Evolutionary conservation across 306 rosid genomes (phyloP).

Genomic region (Vigna hirtella): DNA sequence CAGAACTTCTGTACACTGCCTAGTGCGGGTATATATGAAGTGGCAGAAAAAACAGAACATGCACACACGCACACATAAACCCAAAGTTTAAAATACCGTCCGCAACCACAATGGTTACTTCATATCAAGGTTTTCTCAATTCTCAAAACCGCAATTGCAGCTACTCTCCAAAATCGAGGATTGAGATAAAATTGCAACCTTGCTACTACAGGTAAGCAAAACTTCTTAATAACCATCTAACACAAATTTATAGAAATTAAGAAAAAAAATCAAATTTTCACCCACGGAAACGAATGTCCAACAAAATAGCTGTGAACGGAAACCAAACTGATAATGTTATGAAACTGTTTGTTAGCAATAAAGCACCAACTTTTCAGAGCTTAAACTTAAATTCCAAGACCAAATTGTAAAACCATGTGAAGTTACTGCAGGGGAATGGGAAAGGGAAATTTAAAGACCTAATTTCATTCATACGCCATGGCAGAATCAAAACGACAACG

Average conservation of each 20-base stretch:
- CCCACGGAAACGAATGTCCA: neutral
- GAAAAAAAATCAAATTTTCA: neutral
- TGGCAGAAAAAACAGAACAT: neutral
- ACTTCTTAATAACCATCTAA: neutral
- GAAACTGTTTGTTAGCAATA: neutral
- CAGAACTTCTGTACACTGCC: neutral
- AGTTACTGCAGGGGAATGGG: neutral
- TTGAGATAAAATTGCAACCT: neutral
- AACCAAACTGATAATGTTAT: neutral
- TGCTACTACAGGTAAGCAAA: neutral
- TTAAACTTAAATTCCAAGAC: neutral
- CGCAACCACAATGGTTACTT: neutral
- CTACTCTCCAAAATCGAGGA: neutral
- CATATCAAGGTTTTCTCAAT: neutral
- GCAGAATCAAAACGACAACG: slow-evolving; percentile 19
- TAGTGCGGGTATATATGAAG: neutral
- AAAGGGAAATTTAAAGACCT: neutral
- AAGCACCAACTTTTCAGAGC: neutral
- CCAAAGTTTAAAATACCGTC: neutral
- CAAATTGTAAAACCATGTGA: slow-evolving; percentile 11
- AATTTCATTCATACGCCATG: slow-evolving; percentile 3
- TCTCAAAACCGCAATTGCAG: neutral
- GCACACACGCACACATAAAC: neutral
- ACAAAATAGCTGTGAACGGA: neutral
- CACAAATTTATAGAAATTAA: neutral